phyloP scores from a whole-genome alignment of 331 rosid species.

The Quercus tomentella region DNA sequence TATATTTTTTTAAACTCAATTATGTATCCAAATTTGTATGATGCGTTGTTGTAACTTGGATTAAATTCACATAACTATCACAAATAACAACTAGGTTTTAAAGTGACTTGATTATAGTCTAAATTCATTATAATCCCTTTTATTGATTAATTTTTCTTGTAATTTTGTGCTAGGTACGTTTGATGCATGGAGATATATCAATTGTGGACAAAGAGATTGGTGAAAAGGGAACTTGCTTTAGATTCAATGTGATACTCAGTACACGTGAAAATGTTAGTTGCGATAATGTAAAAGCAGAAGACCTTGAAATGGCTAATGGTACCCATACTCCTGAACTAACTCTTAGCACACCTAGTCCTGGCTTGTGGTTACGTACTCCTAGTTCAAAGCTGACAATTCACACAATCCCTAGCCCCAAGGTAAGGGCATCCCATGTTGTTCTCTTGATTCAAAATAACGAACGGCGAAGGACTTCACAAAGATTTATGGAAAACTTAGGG shows the following conservation, averaged over 20 bases:
- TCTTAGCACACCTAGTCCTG: slow-evolving; percentile 13
- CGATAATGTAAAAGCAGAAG: slow-evolving; percentile 16
- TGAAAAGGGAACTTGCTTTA: slow-evolving; percentile 69
- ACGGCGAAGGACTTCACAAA: slow-evolving; percentile 28
- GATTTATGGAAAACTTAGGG: slow-evolving; percentile 64
- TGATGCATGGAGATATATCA: slow-evolving; percentile 79
- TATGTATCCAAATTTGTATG: not conserved
- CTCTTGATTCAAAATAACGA: slow-evolving; percentile 38
- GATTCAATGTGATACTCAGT: slow-evolving; percentile 52
- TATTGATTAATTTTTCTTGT: not conserved
- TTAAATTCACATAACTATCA: not conserved
- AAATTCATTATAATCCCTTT: not conserved
- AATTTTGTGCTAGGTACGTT: slow-evolving; percentile 50
- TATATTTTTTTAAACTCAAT: not conserved
- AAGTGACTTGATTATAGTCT: not conserved
- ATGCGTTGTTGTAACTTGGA: not conserved
- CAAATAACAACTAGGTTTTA: not conserved
- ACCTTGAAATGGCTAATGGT: slow-evolving; percentile 4
- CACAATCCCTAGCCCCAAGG: slow-evolving; percentile 26
- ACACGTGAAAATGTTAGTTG: slow-evolving; percentile 18
- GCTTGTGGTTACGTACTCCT: slow-evolving; percentile 15
- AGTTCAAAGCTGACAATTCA: slow-evolving; percentile 25
- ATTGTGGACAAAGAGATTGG: slow-evolving; percentile 67
- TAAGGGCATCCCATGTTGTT: slow-evolving; percentile 50
- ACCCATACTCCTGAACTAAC: not conserved